Base-by-base conservation (phyloP, 1,284 basidiomycete species). In the Cutaneotrichosporon arboriforme region DNA sequence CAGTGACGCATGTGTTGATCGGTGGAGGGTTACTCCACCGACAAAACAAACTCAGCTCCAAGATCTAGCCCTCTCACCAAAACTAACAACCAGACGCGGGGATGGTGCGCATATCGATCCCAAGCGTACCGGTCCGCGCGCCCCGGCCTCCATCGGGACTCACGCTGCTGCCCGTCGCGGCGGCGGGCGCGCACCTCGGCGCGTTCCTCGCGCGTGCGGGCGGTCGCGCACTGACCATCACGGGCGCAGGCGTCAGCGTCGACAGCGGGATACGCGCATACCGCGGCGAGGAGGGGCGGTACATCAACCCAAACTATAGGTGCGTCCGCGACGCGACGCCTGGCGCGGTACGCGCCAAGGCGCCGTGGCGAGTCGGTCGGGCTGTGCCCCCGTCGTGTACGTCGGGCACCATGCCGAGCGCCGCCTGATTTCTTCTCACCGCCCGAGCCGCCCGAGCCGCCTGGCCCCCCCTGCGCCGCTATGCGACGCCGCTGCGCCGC, bases 221-320 rank as follows among this genome's bases (percentile, higher is more conserved):
- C 71, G 83, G 74, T 1, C 70, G 70, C 54, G 77, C 84, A 26
- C 76, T 85, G 0, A 76, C 92, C 5, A 70, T 97, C 47, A 93
- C 90, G 0, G 91, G 91, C 0, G 91, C 91, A 0, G 91, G 92
- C 4, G 87, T 94, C 54, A 90, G 87, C 67, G 91, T 94, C 18
- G 91, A 96, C 69, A 88, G 85, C 17, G 91, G 91, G 23, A 92
- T 96, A 55, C 79, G 89, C 60, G 90, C 90, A 14, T 92, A 93
- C 73, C 78, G 89, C 58, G 89, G 88, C 4, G 80, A 81, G 56
- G 85, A 90, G 66, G 89, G 90, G 21, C 79, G 83, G 59, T 92
- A 92, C 75, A 83, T 87, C 81, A 91, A 92, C 70, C 90, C 89
- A 8, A 89, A 91, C 73, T 93, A 90, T 77, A 86, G 85, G 89